A percentile compares a stretch with the other conserved stretches of the same genome.
phyloP scores from a whole-genome alignment of 1,139 yeast species.

The Suhomyces chickasaworum region DNA sequence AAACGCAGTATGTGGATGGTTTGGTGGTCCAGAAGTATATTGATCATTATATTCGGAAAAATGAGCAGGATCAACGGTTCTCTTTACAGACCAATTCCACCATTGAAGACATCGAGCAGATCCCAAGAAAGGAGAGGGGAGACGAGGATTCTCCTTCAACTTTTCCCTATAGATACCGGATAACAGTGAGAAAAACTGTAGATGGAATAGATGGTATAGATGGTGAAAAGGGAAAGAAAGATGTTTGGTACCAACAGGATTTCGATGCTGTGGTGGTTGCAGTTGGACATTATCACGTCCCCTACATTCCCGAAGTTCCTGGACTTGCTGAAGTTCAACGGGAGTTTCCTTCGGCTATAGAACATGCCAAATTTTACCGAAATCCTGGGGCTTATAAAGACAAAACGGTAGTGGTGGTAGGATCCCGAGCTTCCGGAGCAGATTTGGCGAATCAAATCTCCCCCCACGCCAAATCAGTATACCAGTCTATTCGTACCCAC shows the following conservation, averaged over 20 bases:
- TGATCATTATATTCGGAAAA: constrained; percentile 32
- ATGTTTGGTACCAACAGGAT: constrained; percentile 40
- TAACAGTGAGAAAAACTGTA: constrained; percentile 33
- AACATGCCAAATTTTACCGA: constrained; percentile 47
- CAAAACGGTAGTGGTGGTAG: constrained; percentile 40
- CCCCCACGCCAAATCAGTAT: constrained; percentile 26
- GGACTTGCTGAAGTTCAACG: constrained; percentile 39
- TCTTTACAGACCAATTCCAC: constrained; percentile 34
- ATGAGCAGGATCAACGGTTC: constrained; percentile 22
- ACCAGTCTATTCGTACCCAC: constrained; percentile 31
- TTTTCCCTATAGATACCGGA: constrained; percentile 28
- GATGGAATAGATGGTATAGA: too few species aligned
- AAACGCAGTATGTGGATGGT: constrained; percentile 31
- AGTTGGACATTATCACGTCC: constrained; percentile 57
- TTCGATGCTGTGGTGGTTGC: constrained; percentile 57
- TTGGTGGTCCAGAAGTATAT: constrained; percentile 34
- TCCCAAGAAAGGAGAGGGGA: constrained; percentile 17
- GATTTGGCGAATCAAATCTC: constrained; percentile 38
- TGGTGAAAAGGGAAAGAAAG: too few species aligned
- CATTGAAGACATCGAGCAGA: constrained; percentile 39
- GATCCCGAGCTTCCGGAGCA: constrained; percentile 48
- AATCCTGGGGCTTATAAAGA: constrained; percentile 27
- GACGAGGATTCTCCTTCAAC: too few species aligned
- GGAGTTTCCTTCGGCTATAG: constrained; percentile 29
- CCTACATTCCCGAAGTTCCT: constrained; percentile 47